These are phyloP conservation scores for Dryas octopetala DNA, from an alignment of 306 rosid genomes.

Conservation along the genomic window DNA sequence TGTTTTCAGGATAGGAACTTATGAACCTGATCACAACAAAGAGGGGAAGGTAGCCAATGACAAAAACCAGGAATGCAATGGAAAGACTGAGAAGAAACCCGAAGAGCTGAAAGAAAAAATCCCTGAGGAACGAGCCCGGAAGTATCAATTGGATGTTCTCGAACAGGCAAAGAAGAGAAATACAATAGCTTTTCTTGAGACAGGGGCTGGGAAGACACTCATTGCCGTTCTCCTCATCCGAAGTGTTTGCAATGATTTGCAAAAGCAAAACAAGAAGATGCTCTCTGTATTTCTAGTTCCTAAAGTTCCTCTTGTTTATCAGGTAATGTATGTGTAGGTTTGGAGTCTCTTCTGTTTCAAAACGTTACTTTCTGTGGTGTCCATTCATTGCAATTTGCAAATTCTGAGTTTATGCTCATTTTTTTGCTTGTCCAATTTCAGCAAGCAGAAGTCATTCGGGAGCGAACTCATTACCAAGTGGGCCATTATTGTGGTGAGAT, in stretches of 20 bases:
- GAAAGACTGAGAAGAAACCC: conserved; percentile 42
- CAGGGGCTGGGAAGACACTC: conserved; percentile 99
- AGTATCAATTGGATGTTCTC: conserved; percentile 96
- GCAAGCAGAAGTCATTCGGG: conserved; percentile 99
- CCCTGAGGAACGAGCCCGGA: conserved; percentile 86
- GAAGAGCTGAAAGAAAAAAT: conserved; percentile 57
- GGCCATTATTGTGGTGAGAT: conserved; percentile 99
- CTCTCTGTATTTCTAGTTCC: conserved; percentile 95
- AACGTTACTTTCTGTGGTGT: conserved; percentile 1
- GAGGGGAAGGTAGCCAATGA: conserved; percentile 45
- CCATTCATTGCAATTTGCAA: not conserved
- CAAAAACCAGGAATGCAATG: conserved; percentile 45
- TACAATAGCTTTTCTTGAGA: conserved; percentile 95
- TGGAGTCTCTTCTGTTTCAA: conserved; percentile 4
- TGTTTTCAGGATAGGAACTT: conserved; percentile 67
- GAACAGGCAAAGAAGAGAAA: conserved; percentile 88
- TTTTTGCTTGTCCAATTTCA: conserved; percentile 41
- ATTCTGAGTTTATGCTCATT: conserved; percentile 2
- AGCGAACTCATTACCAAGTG: conserved; percentile 89
- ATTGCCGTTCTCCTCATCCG: conserved; percentile 92
- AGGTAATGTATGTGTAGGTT: conserved; percentile 46
- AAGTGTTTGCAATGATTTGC: conserved; percentile 62
- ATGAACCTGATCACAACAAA: conserved; percentile 58
- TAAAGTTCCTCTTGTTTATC: conserved; percentile 96
- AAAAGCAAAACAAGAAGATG: conserved; percentile 66